Evolutionary conservation across 768 basidiomycete species (phyloP).

Genomic region (Hericium erinaceus): DNA sequence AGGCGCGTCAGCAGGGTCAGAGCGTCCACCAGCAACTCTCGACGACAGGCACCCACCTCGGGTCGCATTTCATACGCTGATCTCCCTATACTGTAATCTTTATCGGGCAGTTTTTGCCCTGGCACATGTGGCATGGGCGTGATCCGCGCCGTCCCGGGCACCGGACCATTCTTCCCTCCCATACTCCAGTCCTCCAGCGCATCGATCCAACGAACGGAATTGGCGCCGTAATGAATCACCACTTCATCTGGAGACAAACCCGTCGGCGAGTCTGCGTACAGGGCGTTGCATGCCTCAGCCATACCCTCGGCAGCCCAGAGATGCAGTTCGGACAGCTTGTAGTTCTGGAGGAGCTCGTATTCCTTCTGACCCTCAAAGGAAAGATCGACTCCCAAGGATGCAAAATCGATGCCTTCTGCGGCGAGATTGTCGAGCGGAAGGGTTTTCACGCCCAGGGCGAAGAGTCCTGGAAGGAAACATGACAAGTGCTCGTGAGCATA

Average conservation of each 20-base stretch:
- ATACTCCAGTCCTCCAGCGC: constrained; percentile 40
- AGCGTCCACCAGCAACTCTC: not conserved
- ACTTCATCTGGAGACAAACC: constrained; percentile 64
- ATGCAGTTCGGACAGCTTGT: constrained; percentile 55
- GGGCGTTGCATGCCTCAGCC: constrained; percentile 59
- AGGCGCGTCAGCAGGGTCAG: not conserved
- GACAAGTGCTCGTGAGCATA: constrained; percentile 65
- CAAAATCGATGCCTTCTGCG: constrained; percentile 36
- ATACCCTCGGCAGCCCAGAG: constrained; percentile 71
- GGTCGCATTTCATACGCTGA: not conserved
- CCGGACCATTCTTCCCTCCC: constrained; percentile 32
- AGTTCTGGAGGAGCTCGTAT: constrained; percentile 30
- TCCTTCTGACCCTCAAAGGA: constrained; percentile 18
- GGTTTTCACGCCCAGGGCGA: constrained; percentile 60
- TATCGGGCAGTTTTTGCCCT: constrained; percentile 19
- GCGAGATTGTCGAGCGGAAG: constrained; percentile 49
- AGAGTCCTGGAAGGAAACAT: constrained; percentile 68
- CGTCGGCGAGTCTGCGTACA: constrained; percentile 61
- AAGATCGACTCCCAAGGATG: constrained; percentile 24
- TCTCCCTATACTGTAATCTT: not conserved
- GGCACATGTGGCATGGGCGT: constrained; percentile 21
- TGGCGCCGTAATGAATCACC: constrained; percentile 19
- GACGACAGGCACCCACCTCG: constrained; percentile 6
- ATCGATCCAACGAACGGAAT: constrained; percentile 36
- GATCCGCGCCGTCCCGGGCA: constrained; percentile 42